These are phyloP conservation scores for Yamadazyma dushanensis DNA, from an alignment of 1,139 yeast species.

Conservation along the genomic window DNA sequence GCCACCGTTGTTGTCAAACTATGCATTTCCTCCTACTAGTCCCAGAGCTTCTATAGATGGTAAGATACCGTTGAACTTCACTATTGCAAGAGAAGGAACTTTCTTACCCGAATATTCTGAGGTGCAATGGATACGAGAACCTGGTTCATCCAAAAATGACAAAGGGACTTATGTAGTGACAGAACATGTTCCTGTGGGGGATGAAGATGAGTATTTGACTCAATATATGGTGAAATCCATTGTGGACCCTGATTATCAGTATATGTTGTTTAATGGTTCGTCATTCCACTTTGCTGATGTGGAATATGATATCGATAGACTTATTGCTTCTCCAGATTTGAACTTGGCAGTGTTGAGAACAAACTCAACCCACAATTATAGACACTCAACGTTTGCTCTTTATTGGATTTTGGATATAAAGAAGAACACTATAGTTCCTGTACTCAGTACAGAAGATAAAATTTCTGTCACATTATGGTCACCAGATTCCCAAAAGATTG, in stretches of 20 bases:
- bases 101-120: constrained; percentile 50
- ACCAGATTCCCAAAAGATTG: constrained; percentile 64
- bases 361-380: constrained; percentile 57
- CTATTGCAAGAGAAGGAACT: constrained; percentile 46
- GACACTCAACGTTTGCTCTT: constrained; percentile 70
- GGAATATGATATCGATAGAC: constrained; percentile 48
- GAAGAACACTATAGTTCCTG: constrained; percentile 26
- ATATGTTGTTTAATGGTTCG: constrained; percentile 50
- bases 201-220: constrained; percentile 17
- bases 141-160: constrained; percentile 43
- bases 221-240: constrained; percentile 50
- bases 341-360: constrained; percentile 54
- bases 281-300: constrained; percentile 37
- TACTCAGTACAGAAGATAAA: constrained; percentile 22
- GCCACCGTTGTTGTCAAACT: constrained; percentile 12
- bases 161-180: constrained; percentile 56
- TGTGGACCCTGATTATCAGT: constrained; percentile 45
- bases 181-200: constrained; percentile 15
- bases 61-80: constrained; percentile 30
- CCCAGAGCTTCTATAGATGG: constrained; percentile 14
- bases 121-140: constrained; percentile 69
- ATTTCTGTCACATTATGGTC: constrained; percentile 70
- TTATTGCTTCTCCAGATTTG: constrained; percentile 67
- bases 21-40: constrained; percentile 10
- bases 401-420: constrained; percentile 57